These are phyloP conservation scores for Trametes cubensis DNA, from an alignment of 768 basidiomycete genomes.

Conservation along the genomic window DNA sequence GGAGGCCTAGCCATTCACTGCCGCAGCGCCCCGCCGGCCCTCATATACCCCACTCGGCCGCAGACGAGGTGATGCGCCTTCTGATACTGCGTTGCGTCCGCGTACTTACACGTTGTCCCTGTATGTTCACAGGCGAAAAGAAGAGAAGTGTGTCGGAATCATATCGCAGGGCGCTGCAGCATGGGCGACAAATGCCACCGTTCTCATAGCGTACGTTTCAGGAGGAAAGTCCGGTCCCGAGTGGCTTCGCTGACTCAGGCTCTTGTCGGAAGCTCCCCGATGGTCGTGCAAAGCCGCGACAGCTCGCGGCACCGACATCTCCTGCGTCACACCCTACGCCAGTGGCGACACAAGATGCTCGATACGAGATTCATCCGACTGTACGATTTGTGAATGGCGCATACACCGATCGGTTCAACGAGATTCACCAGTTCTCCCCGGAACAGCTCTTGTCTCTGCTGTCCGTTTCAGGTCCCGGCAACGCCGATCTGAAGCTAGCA, in stretches of 20 bases:
- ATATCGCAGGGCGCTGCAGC: slow-evolving; percentile 13
- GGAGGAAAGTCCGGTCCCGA: too few relatives aligned
- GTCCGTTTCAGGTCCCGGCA: not conserved
- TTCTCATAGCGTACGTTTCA: not conserved
- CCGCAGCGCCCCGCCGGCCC: slow-evolving; percentile 12
- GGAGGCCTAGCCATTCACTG: not conserved
- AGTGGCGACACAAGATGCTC: too few relatives aligned
- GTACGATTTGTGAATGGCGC: not conserved
- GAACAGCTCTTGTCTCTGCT: not conserved
- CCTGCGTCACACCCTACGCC: too few relatives aligned
- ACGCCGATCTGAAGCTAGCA: not conserved
- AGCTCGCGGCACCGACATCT: too few relatives aligned
- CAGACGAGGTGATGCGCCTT: not conserved
- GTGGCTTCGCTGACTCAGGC: not conserved
- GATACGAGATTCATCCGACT: not conserved
- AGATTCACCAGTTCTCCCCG: not conserved
- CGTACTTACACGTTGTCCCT: not conserved
- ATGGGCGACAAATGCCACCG: slow-evolving; percentile 11
- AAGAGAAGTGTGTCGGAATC: slow-evolving; percentile 14
- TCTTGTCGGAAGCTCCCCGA: too few relatives aligned
- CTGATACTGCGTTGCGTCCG: not conserved
- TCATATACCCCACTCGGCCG: not conserved
- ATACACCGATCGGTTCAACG: slow-evolving; percentile 1
- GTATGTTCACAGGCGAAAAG: not conserved
- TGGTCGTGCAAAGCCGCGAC: too few relatives aligned